Base-by-base conservation (phyloP, 768 basidiomycete genomes). In the Chalciporus sphaerocephalus region DNA sequence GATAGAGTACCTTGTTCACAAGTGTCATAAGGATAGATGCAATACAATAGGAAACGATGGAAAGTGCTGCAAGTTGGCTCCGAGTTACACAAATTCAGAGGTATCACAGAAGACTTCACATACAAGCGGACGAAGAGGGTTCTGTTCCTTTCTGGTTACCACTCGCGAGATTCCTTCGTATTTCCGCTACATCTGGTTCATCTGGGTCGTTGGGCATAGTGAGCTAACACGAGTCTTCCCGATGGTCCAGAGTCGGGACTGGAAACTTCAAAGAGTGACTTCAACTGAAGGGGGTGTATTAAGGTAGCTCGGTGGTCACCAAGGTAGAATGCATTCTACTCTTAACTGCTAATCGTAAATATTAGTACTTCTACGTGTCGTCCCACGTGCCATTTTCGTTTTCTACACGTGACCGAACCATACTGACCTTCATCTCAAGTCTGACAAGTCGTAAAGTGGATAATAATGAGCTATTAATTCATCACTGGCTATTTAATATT, bases 11-110 rank as follows among this genome's bases (percentile, higher is more conserved):
- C 77, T 97, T 97, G 74, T 97, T 97, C 52, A 95, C 81, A 36
- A 98, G 77, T 0, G 96, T 99, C 96, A 99, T 99, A 38, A 94
- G 68, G 53, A 98, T 95, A 1, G 90, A 92, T 1, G 94, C 91
- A 12, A 87, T 48, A 61, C 96, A 98, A 64, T 97, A 98, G 60
- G 86, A 87, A 47, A 85, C 51, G 51, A 97, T 87, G 25, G 96
- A 83, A 23, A 87, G 74, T 16, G 87, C 90, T 92, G 57, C 23
- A 41, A 10, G n/a, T 22, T 7, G 10, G n/a, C 8, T 50, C 27
- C 15, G 38, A 36, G 16, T 39, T 22, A n/a, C 5, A 9, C 30
- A 32, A 27, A 1, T 34, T 18, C 7, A 21, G 11, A 11, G 23
- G 16, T 6, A 21, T 22, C 25, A 18, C 15, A 20, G 24, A 32